Percentiles rank a stretch among this genome's conserved stretches.
These are phyloP conservation scores for Talaromyces proteolyticus DNA, from an alignment of 495 filamentous ascomycete genomes.

Conservation along the genomic window DNA sequence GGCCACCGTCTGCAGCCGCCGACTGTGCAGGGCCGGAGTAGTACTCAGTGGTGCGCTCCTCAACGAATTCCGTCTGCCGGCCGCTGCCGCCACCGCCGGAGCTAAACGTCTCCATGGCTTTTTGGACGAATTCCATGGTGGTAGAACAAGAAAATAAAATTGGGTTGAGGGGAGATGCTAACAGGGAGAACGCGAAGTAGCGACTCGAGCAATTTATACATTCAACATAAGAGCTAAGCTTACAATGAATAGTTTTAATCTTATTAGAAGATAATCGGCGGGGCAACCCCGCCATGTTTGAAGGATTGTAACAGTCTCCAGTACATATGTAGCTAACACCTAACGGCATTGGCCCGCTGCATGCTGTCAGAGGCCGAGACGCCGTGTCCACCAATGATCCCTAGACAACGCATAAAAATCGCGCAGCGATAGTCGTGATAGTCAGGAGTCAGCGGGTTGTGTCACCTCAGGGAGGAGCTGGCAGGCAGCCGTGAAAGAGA, in stretches of 20 bases:
- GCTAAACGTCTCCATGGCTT: conserved; percentile 20
- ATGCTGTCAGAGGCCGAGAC: too few relatives aligned
- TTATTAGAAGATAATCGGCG: too few relatives aligned
- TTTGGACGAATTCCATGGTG: conserved; percentile 34
- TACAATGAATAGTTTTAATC: background rate
- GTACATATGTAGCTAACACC: too few relatives aligned
- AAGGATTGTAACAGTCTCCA: too few relatives aligned
- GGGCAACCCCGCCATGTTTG: background rate
- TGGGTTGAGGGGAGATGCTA: too few relatives aligned
- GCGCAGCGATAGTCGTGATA: background rate
- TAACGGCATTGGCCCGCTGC: too few relatives aligned
- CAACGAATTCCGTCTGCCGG: conserved; percentile 6
- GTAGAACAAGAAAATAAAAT: background rate
- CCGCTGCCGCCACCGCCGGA: conserved; percentile 10
- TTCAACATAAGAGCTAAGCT: too few relatives aligned
- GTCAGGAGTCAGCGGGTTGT: background rate
- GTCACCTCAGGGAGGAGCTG: too few relatives aligned
- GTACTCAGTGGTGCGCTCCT: conserved; percentile 6
- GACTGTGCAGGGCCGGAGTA: conserved; percentile 7
- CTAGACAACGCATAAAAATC: background rate
- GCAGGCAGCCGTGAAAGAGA: too few relatives aligned
- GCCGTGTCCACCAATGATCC: background rate
- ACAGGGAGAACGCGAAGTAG: too few relatives aligned
- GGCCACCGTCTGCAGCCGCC: conserved; percentile 29
- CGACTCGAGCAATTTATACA: too few relatives aligned